Base-by-base conservation (phyloP, 768 basidiomycete species). In the Sarcomyxa edulis region DNA sequence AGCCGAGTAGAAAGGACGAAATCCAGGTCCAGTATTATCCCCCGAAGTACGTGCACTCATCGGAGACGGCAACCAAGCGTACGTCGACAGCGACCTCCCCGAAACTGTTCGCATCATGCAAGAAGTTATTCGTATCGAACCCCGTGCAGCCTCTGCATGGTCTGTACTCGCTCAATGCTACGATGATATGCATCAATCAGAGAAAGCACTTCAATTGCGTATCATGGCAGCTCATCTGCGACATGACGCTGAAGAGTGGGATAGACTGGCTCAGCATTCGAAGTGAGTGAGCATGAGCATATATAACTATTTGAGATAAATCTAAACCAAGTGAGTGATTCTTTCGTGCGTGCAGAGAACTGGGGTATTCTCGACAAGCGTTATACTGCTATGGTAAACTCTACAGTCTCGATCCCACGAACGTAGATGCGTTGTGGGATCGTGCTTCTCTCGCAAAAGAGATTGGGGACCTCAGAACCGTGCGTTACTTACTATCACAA, bases 71-170 rank as follows among this genome's bases (percentile, higher is more conserved):
- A 94, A 93, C 53, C 78, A 86, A 51, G 84, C 85, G 2, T 96
- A 89, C 57, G 76, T 94, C 35, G 77, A 84, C 49, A 75, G 66
- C 43, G 61, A 89, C 39, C 62, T 80, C 7, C 60, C 68, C 2
- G 72, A 83, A 48, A 83, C 91, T 1, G 79, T 91, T 24, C 74
- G 78, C 14, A 72, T 83, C 18, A 87, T 93, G 76, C 81, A 84
- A 54, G 91, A 98, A 53, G 88, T 96, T 47, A 91, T 99, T 38
- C 78, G 90, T 7, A 89, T 93, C 40, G 95, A 99, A 55, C 91
- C 94, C 2, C 77, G 86, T 12, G 85, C 91, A 2, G 68, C 73
- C 0, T 62, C 77, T 2, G 87, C 92, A 1, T 99, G 94, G 94
- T 77, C 80, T 6, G 88, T 92, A 0, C 74, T 97, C 5, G 90